Base-by-base conservation (phyloP, 2,329 filamentous ascomycete species). In the Botrytis sinoallii region DNA sequence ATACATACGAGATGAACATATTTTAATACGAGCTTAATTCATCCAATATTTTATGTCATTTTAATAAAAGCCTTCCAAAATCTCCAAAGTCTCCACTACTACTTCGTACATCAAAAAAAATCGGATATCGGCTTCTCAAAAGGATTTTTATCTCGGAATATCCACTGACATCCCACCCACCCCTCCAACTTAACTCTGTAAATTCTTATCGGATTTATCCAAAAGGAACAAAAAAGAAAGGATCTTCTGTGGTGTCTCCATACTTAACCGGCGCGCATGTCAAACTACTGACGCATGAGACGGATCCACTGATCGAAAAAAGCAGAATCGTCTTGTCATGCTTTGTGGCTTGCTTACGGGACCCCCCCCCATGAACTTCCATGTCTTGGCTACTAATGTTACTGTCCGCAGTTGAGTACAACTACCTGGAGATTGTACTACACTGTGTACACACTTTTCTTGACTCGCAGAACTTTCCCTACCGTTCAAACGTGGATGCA, bases 281-380 rank as follows among this genome's bases (percentile, higher is more conserved):
- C n/a, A 44, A 29, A 57, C 48, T 57, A 68, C 48, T 57, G 14
- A 64, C 25, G 70, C 70, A 72, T 57, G 66, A 35, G 57, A n/a
- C 25, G 48, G 48, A 67, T 71, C 60, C 60, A 71, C 35, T 52
- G 60, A 71, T 66, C 70, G 46, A 52, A 65, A 65, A 52, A 64
- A 44, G 25, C 38, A 64, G 25, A 64, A 64, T 40, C 66, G 42
- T 38, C 22, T 29, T 42, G 32, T 35, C 63, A 55, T 38, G 46
- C 52, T 64, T 67, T 57, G 70, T 67, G 60, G 70, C 70, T 72
- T 71, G 70, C 70, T 71, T n/a, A 57, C 25, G 16, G 48, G 48
- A 55, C 32, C 32, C 32, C 32, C 32, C 38, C 44, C 42, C 42
- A 22, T 35, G 44, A 68, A 29, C 46, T 48, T 48, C 46, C 57